These are phyloP conservation scores for Neurospora sp. DNA, from an alignment of 495 filamentous ascomycete species.

Conservation along the genomic window DNA sequence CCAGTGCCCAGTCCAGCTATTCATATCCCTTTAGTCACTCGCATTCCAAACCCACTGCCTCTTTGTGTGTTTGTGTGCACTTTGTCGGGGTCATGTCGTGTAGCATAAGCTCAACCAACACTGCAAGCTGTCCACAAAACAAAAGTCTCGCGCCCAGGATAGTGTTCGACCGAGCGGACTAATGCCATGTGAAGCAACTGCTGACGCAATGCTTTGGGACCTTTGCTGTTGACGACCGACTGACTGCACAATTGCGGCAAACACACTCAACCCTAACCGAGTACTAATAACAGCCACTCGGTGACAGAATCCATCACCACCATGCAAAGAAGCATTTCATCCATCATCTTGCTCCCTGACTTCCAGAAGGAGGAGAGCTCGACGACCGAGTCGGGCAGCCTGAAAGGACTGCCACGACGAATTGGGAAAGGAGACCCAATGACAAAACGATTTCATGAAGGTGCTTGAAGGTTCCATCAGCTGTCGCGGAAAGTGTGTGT, in stretches of 20 bases:
- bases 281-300: neutral
- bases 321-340: neutral
- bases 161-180: neutral
- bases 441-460: neutral
- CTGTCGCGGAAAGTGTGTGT: neutral
- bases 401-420: neutral
- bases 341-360: neutral
- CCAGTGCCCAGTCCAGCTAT: neutral
- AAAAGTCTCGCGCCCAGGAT: neutral
- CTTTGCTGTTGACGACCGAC: neutral
- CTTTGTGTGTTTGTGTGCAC: neutral
- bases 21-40: neutral
- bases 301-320: neutral
- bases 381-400: neutral
- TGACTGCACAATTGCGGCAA: neutral
- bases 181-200: neutral
- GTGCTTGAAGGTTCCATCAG: neutral
- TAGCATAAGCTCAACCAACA: neutral
- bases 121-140: neutral
- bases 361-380: neutral
- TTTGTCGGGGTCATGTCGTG: neutral
- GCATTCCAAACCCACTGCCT: neutral
- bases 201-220: neutral
- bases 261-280: neutral
- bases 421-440: neutral